Evolutionary conservation across 192 early-diverging fungal species (phyloP), one percentile per base, ranked within the genome.

Genomic region (Coemansia sp.): DNA sequence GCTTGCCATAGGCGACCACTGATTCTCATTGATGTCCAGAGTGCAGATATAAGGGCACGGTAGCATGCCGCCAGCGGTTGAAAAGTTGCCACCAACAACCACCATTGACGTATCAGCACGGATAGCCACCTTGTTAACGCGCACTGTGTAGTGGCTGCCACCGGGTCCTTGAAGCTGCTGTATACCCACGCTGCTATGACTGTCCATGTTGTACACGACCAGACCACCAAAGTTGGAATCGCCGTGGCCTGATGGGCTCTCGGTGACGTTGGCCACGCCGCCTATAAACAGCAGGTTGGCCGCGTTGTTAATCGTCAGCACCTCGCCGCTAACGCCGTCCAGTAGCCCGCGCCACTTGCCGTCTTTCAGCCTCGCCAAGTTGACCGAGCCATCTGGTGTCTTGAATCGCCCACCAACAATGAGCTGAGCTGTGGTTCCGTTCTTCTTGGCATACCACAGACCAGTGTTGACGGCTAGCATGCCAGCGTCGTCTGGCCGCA

Each of bases 251-350:
- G 59, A 62, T 3, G 65, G 14, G 9, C 40, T 38, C n/a, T 60
- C 28, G n/a, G 66, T 67, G 7, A 67, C 58, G 42, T 69, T 76
- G 28, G 86, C 82, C 16, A 64, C 63, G 21, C 88, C 86, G 43
- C 87, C 87, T 28, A 88, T 76, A 58, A 85, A 86, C 38, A 90
- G 76, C 38, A 79, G 42, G 59, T 87, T 76, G 33, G 86, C 70
- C 21, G 76, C 73, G 8, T 85, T 74, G 38, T 73, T 73, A 37
- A 90, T 63, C 8, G 73, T 57, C 63, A 72, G 76, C 14, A 90
- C 75, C 38, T 84, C 71, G 28, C 86, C 88, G 48, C 73, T 42
- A 18, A 85, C 46, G 16, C 58, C 65, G 23, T 57, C 62, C 3
- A 77, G 36, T 8, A 88, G 58, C 16, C 56, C 71, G n/a, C 40